Evolutionary conservation across 164 flowering plant species (phyloP), one percentile per base, ranked within the genome.

Genomic region (Annona squamosa): DNA sequence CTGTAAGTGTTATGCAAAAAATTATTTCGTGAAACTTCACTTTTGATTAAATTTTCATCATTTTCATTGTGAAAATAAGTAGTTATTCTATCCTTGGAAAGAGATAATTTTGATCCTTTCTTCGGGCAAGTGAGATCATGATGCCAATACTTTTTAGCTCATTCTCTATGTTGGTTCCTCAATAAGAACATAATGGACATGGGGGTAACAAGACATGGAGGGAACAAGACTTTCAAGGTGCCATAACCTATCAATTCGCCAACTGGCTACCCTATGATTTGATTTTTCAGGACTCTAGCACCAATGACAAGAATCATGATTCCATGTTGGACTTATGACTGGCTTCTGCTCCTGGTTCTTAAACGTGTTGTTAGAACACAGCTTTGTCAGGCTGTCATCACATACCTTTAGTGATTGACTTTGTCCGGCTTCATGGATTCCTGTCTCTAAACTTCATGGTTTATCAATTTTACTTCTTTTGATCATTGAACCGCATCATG

Each of bases 1-100:
- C 78, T 93, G 99, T 96, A 85, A 3, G 98, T 86, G 62, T 66
- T 5, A 42, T 16, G 59, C 13, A 10, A 16, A 42, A 5, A 66
- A 3, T 66, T 66, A 46, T 66, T 42, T 42, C 43, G 46, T n/a
- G 16, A 42, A 18, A 42, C 12, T 66, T 3, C 26, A 37, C 37
- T 19, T 4, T 41, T 75, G 17, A 59, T 41, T 44, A 46, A 37
- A 5, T 37, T 66, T 16, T 42, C 1, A 1, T 5, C 45, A 42
- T 66, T 66, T 17, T 66, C 44, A 44, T 42, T 17, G 43, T 42
- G n/a, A 7, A 66, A 3, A 19, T 12, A 66, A 66, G 26, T 3
- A 63, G 66, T 63, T 26, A 26, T 26, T 26, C 37, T 26, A 26
- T 26, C 37, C 37, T 26, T 26, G 37, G 37, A 26, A 26, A 19